Base-by-base conservation (phyloP, 116 monocot species). In the Phalaenopsis hybrid region DNA sequence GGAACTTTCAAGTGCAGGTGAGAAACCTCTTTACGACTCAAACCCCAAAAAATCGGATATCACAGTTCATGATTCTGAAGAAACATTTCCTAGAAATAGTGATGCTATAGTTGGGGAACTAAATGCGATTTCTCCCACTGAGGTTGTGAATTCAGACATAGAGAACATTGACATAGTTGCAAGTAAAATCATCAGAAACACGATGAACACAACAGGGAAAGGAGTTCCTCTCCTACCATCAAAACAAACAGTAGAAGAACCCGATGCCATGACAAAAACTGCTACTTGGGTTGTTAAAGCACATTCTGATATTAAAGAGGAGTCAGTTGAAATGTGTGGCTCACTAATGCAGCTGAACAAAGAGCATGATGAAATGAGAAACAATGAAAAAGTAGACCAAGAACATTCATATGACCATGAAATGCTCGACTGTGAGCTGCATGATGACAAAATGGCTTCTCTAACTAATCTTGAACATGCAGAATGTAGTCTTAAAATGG, bases 61-160 rank as follows among this genome's bases (percentile, higher is more conserved):
- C 12, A 28, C 15, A 77, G 5, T 77, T 77, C 10, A 52, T 77
- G 77, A 77, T 77, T 77, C 77, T 8, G 45, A 50, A 20, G 51
- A 50, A 77, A 31, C 50, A 75, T 21, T 6, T 20, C n/a, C 12
- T 75, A 46, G 18, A 75, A 75, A 75, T 46, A 75, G 18, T 18
- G 44, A 46, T 75, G 45, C n/a, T 48, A 75, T 18, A 21, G 28
- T 77, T 77, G 77, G 44, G 18, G 77, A 52, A 49, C 25, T 31
- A 77, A 51, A 28, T 12, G 25, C 15, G 13, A 9, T 28, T 28
- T 12, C n/a, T 77, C 44, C 25, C 52, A 15, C 51, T 77, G 77
- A 31, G 11, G 23, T 51, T 21, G 25, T 15, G 16, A 77, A 50
- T n/a, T 77, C 16, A 15, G 77, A 52, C 13, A 18, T 15, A 25